Base-by-base conservation (phyloP, 1,284 basidiomycete species). In the Ceratobasidium sp. region DNA sequence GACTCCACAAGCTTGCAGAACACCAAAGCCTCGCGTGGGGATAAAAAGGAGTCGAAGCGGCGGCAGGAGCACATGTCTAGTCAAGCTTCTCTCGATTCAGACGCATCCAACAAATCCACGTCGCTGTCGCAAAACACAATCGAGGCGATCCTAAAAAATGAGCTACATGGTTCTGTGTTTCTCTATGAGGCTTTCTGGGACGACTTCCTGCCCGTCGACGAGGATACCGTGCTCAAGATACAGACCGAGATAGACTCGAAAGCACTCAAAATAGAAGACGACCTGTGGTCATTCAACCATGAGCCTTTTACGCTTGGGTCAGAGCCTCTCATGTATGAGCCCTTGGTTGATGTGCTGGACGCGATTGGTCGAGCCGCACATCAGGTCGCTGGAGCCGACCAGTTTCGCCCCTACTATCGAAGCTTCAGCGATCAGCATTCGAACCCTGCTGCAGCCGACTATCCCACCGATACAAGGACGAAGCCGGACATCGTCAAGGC, bases 401-500 rank as follows among this genome's bases (percentile, higher is more conserved):
- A 57, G 18, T 57, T 57, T 57, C 34, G 34, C 21, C n/a, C 10
- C n/a, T 1, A 9, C 23, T 57, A 57, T 23, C 55, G 34, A 39
- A 18, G 18, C 12, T 39, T 57, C 55, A 57, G 55, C 55, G 26
- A 57, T 23, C 55, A 39, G 3, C 18, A 30, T 14, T 5, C 6
- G n/a, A n/a, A 3, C 34, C 8, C 1, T 39, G 16, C 34, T 6
- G 5, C 2, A 1, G 16, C 9, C 21, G 55, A 57, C n/a, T 39
- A 57, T 12, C 55, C 55, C 10, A 57, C 8, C 14, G 55, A 57
- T 21, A 39, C 55, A 3, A 16, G 18, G 2, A 57, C 14, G 2
- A 32, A 57, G 32, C 53, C 53, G n/a, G 53, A 57, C 18, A 5
- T 53, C 28, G 52, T 53, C 23, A 53, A 53, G 28, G 52, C 52